phyloP scores from a whole-genome alignment of 305 asterid genomes.

The Petunia hybrid region DNA sequence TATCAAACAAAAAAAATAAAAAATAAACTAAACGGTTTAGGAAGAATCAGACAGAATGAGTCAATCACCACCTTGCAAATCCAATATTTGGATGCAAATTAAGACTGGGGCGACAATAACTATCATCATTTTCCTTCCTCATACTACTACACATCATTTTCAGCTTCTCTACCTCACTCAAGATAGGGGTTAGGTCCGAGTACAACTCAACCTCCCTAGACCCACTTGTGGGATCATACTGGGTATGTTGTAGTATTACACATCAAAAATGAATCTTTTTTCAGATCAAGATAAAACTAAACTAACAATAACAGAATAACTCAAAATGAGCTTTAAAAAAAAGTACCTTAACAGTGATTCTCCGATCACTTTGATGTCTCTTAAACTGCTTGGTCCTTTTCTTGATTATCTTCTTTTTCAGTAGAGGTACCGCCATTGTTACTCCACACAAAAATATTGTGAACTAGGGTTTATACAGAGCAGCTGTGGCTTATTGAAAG shows the following conservation, averaged over 20 bases:
- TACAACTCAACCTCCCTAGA: no score
- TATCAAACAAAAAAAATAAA: neutral
- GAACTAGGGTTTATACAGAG: no score
- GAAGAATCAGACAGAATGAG: slow-evolving; percentile 55
- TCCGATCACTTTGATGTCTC: slow-evolving; percentile 61
- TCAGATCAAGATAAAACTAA: neutral
- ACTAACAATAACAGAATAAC: neutral
- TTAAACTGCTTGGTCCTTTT: slow-evolving; percentile 58
- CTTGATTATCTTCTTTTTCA: slow-evolving; percentile 54
- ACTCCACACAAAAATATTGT: neutral
- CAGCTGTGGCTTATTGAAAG: no score
- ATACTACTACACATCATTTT: neutral
- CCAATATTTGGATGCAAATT: slow-evolving; percentile 44
- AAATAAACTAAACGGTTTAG: neutral
- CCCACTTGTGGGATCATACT: no score
- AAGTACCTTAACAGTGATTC: slow-evolving; percentile 51
- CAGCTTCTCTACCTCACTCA: no score
- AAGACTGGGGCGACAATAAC: slow-evolving; percentile 71
- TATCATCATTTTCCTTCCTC: slow-evolving; percentile 50
- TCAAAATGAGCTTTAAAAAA: neutral
- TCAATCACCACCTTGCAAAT: slow-evolving; percentile 72
- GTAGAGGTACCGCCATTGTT: slow-evolving; percentile 58
- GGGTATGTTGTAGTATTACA: no score
- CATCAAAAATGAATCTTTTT: no score
- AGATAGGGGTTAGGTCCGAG: no score